phyloP scores from a whole-genome alignment of 1,284 basidiomycete genomes.

The Pascua sp. region DNA sequence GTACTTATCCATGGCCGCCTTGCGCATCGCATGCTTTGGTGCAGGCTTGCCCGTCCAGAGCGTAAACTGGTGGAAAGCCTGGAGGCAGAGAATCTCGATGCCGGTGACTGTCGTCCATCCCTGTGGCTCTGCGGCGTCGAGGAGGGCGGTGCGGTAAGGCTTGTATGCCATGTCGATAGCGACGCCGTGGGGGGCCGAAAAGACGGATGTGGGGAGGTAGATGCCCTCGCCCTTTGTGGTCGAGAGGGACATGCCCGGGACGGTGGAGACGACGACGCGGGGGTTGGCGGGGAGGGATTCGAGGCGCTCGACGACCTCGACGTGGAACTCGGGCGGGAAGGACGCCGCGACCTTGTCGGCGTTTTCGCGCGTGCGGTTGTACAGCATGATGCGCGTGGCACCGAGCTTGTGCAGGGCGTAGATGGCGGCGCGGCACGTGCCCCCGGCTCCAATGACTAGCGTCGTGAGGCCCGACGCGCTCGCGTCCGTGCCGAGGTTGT shows the following conservation, averaged over 20 bases:
- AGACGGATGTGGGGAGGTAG: constrained; percentile 56
- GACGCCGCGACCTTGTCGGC: constrained; percentile 64
- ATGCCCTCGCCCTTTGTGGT: constrained; percentile 54
- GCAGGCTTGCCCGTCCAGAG: constrained; percentile 65
- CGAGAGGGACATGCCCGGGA: constrained; percentile 69
- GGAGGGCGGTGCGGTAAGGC: constrained; percentile 58
- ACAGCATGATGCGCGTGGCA: constrained; percentile 69
- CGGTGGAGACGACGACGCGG: constrained; percentile 74
- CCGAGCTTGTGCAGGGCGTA: constrained; percentile 75
- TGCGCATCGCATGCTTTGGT: constrained; percentile 48
- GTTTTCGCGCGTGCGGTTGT: constrained; percentile 73
- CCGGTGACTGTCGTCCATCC: constrained; percentile 74
- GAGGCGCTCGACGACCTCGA: constrained; percentile 59
- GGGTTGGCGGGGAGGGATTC: constrained; percentile 60
- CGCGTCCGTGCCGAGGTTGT: constrained; percentile 40
- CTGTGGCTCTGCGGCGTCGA: constrained; percentile 41
- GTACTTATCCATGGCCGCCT: constrained; percentile 49
- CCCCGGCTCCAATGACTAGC: constrained; percentile 86
- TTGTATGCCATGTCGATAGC: constrained; percentile 91
- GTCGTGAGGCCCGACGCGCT: constrained; percentile 52
- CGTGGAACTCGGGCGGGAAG: constrained; percentile 62
- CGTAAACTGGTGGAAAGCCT: constrained; percentile 79
- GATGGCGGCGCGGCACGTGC: constrained; percentile 86
- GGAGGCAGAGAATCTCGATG: constrained; percentile 77
- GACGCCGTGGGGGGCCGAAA: constrained; percentile 56